Conservation (phyloP, 2,329 filamentous ascomycete genomes). For the Cladosporium sp. region DNA sequence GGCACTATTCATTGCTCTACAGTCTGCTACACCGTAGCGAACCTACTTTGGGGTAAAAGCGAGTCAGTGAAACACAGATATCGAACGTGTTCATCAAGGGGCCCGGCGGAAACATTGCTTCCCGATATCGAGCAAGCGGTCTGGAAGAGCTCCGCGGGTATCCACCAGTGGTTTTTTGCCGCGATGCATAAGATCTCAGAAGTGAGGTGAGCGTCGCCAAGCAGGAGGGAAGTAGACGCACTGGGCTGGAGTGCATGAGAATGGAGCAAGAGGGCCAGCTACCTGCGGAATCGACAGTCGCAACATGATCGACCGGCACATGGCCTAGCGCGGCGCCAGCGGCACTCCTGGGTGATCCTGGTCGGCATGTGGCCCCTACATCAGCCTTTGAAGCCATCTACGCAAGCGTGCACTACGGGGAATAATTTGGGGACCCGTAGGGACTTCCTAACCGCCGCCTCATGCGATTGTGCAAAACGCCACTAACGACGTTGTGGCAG, state of each 20-base stretch:
- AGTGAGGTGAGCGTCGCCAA: conserved; percentile 4
- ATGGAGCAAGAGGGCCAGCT: background rate
- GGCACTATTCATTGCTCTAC: background rate
- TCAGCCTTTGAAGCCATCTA: background rate
- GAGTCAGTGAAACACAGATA: conserved; percentile 1
- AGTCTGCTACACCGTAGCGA: conserved; percentile 1
- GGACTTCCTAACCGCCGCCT: background rate
- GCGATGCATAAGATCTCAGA: background rate
- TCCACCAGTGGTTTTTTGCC: background rate
- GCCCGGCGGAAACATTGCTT: background rate
- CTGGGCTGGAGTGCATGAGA: background rate
- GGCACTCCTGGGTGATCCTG: too few species aligned
- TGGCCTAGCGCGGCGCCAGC: background rate
- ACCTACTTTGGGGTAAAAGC: background rate
- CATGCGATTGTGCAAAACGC: background rate
- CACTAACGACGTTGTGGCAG: background rate
- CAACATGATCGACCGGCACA: background rate
- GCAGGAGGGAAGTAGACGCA: background rate
- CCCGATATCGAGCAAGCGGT: background rate
- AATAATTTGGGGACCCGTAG: conserved; percentile 4
- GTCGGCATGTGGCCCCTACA: background rate
- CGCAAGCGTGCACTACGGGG: conserved; percentile 5
- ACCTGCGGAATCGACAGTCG: background rate
- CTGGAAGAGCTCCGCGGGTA: background rate
- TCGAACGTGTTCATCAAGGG: background rate